These are phyloP conservation scores for Rhizophora mangle DNA, from an alignment of 345 rosid genomes.

Conservation along the genomic window DNA sequence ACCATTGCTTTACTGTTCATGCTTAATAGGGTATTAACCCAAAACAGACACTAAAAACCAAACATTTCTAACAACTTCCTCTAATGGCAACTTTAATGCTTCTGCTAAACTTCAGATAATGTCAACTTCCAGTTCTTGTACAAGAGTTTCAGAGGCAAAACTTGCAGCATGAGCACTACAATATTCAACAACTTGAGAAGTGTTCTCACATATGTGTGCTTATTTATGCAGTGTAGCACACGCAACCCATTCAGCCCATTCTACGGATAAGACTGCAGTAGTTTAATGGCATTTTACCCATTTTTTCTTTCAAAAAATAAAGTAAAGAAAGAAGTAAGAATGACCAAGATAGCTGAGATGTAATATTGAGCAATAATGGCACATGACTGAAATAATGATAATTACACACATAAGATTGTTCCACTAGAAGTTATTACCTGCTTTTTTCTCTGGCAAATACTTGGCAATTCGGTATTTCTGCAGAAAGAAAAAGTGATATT, in stretches of 20 bases:
- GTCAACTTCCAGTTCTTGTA: no score
- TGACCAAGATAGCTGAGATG: not conserved
- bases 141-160: not conserved
- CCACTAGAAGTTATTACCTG: slow-evolving; percentile 48
- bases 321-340: no score
- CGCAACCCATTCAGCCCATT: no score
- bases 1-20: no score
- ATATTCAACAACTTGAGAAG: not conserved
- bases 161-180: not conserved
- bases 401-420: not conserved
- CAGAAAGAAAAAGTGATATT: slow-evolving; percentile 15
- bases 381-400: not conserved
- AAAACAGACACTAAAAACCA: not conserved
- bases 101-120: not conserved
- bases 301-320: no score
- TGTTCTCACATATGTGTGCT: not conserved
- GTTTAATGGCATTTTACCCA: not conserved
- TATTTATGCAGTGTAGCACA: not conserved
- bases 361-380: not conserved
- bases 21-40: no score
- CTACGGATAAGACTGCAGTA: not conserved
- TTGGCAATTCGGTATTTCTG: slow-evolving; percentile 96
- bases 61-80: not conserved
- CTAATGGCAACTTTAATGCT: not conserved
- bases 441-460: slow-evolving; percentile 83